Evolutionary conservation across 2,329 filamentous ascomycete species (phyloP).

Genomic region (Cordyceps cicadae): DNA sequence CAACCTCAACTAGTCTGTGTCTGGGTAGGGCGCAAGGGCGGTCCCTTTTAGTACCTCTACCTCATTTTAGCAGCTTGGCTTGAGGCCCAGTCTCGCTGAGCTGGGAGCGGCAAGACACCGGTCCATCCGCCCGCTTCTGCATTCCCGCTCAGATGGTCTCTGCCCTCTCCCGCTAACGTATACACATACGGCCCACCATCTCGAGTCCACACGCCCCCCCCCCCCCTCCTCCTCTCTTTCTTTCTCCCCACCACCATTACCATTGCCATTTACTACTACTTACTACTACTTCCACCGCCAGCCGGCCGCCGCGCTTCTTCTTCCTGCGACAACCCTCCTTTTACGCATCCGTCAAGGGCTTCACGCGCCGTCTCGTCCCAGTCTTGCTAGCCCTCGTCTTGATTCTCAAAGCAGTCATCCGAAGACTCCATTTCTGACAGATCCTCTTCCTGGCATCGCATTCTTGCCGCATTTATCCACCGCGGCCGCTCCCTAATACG

Average conservation of each 20-base stretch:
- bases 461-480: not conserved
- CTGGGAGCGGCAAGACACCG: conserved; percentile 32
- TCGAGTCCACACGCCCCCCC: conserved; percentile 1
- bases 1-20: not conserved
- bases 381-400: not conserved
- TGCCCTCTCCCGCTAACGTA: conserved; percentile 20
- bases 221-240: conserved; percentile 10
- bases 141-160: conserved; percentile 26
- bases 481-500: conserved; percentile 2
- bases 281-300: conserved; percentile 9
- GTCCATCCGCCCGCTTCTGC: conserved; percentile 29
- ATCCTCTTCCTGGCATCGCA: not conserved
- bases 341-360: conserved; percentile 11
- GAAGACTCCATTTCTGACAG: not conserved
- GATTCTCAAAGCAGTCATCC: not conserved
- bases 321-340: conserved; percentile 15
- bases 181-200: conserved; percentile 11
- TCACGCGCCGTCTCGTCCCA: conserved; percentile 2
- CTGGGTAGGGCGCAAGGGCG: conserved; percentile 3
- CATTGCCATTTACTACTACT: conserved; percentile 12
- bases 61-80: conserved; percentile 12
- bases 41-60: not conserved
- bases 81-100: conserved; percentile 16
- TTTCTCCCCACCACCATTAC: conserved; percentile 5
- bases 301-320: conserved; percentile 8